phyloP scores from a whole-genome alignment of 2,329 filamentous ascomycete species.

The Clarireedia hainanense region DNA sequence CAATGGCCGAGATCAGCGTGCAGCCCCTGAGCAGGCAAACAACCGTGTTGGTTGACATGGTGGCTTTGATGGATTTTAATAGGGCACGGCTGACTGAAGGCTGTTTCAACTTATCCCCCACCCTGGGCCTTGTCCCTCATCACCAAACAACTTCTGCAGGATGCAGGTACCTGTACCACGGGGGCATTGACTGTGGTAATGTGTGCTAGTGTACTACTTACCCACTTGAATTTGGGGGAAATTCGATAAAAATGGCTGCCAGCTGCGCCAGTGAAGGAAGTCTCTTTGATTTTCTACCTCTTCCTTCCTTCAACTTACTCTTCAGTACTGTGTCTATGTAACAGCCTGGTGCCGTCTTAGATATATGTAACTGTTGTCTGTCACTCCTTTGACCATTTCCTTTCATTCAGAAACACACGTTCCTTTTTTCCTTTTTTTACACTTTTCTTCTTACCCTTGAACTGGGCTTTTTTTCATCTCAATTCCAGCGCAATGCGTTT shows the following conservation, averaged over 20 bases:
- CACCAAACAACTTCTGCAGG: not conserved
- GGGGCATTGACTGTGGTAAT: not conserved
- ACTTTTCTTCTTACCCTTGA: not conserved
- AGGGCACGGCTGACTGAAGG: not conserved
- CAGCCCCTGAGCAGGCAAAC: too few species aligned
- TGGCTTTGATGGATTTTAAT: too few species aligned
- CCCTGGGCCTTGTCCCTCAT: not conserved
- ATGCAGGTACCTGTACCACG: not conserved
- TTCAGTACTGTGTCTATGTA: not conserved
- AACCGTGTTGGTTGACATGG: too few species aligned
- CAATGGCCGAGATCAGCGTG: too few species aligned
- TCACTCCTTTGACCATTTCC: not conserved
- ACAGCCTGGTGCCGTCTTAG: conserved; percentile 5
- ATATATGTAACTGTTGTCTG: not conserved
- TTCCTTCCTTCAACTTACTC: not conserved
- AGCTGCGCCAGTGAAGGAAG: not conserved
- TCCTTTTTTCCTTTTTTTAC: not conserved
- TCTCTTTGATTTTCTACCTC: not conserved
- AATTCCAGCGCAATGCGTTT: conserved; percentile 4
- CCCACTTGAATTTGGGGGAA: not conserved
- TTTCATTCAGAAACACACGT: conserved; percentile 3
- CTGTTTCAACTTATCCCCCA: not conserved
- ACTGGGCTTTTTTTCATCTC: not conserved
- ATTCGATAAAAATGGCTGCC: conserved; percentile 5
- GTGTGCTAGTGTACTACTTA: not conserved